Evolutionary conservation across 768 basidiomycete species (phyloP).

Genomic region (Phanerochaete sordida): DNA sequence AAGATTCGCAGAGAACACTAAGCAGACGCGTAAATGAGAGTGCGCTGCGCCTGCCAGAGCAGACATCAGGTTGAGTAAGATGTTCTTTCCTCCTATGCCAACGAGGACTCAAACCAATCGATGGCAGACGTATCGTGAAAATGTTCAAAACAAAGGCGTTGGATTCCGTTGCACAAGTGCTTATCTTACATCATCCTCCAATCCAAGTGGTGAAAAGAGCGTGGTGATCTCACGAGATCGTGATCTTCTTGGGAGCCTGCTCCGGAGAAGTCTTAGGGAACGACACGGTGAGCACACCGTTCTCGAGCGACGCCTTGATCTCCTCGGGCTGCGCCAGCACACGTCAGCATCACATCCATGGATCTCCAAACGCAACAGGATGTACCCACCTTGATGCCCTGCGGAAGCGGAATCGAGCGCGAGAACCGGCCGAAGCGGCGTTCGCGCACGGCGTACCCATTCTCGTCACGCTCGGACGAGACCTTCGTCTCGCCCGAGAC

Average conservation of each 20-base stretch:
- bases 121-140: no score
- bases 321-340: slow-evolving; percentile 33
- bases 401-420: slow-evolving; percentile 42
- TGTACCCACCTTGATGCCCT: slow-evolving; percentile 40
- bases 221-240: slow-evolving; percentile 22
- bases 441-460: slow-evolving; percentile 40
- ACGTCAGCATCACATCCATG: background rate
- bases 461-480: slow-evolving; percentile 29
- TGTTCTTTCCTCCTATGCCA: no score
- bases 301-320: slow-evolving; percentile 46
- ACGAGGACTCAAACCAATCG: no score
- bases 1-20: no score
- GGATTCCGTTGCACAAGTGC: no score
- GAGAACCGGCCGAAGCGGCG: slow-evolving; percentile 45
- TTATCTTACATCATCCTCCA: no score
- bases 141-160: no score
- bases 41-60: no score
- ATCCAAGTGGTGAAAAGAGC: no score
- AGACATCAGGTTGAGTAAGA: no score
- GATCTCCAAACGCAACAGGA: background rate
- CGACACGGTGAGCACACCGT: slow-evolving; percentile 48
- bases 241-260: slow-evolving; percentile 32
- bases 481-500: slow-evolving; percentile 40
- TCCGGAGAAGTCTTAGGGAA: slow-evolving; percentile 46
- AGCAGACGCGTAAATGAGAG: no score